A percentile compares a stretch with the other conserved stretches of the same genome.
Conservation (phyloP, 176 grass and related monocot genomes). For the Phragmites australis region DNA sequence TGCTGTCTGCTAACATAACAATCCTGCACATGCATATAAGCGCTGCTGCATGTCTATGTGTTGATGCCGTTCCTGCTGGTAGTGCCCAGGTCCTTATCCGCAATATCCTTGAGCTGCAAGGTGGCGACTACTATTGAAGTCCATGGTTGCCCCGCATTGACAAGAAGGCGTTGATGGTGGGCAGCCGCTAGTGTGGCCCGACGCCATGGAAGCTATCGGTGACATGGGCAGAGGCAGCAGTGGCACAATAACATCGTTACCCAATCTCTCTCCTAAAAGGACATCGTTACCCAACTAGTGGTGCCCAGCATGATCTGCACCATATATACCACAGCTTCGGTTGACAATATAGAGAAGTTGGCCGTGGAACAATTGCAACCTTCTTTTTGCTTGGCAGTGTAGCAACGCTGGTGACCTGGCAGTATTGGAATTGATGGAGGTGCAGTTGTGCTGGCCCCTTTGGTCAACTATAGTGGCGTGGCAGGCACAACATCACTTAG, state of each 20-base stretch:
- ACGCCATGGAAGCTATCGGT: neutral
- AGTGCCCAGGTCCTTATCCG: neutral
- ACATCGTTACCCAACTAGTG: neutral
- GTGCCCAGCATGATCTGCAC: neutral
- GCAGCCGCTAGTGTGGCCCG: neutral
- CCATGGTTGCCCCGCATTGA: conserved; percentile 3
- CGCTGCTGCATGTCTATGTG: neutral
- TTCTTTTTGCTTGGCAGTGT: neutral
- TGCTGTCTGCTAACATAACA: neutral
- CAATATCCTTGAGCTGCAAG: neutral
- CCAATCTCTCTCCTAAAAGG: too few relatives aligned
- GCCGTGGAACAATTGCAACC: neutral
- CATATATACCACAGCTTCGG: neutral
- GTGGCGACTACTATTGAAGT: neutral
- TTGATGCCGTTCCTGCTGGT: neutral
- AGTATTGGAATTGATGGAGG: neutral
- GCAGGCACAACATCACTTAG: neutral
- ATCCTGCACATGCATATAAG: neutral
- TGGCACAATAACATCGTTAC: neutral
- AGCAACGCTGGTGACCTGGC: neutral
- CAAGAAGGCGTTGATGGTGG: neutral
- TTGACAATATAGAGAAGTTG: neutral
- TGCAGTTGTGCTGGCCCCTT: neutral
- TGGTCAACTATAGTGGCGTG: neutral
- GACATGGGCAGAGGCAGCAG: neutral